Evolutionary conservation across 2,329 filamentous ascomycete species (phyloP), one percentile per base, ranked within the genome.

Genomic region (Aspergillus candidus): DNA sequence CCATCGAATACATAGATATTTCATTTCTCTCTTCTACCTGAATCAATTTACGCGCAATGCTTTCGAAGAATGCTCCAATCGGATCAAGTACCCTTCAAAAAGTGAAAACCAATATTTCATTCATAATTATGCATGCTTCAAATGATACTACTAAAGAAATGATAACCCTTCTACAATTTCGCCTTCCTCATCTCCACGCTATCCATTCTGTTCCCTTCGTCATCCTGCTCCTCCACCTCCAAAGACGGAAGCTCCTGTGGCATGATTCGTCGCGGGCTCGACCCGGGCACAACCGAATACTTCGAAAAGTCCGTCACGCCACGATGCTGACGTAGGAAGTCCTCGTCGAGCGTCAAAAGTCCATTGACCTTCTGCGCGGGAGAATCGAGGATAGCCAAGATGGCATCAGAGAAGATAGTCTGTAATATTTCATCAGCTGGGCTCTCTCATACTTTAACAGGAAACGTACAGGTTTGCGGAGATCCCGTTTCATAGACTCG

Each of bases 321-420:
- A 14, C 68, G 72, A 47, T 82, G 73, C 6, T 76, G 71, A 13
- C 84, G 73, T 27, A 94, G 70, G 52, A 89, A 93, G 59, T 94
- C 88, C 61, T 94, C 88, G 56, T 94, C 88, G 1, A 89, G 76
- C 46, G 83, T 74, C 4, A 91, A 69, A 35, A 79, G 67, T 0
- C 88, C 88, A 59, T 88, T 94, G 15, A 93, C 82, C 4, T 66
- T 63, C 1, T 69, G 50, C 0, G 79, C 67, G 0, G 83, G 79
- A 0, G 83, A 76, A 8, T 68, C 62, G 2, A 93, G 70, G 65
- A 94, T 84, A 1, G 77, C 84, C 1, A 91, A 65, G 13, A 94
- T 79, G 1, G 88, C 87, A 57, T 90, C 85, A 0, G 86, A 88
- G 67, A 87, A 94, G 49, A 94, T 84, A 5, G 77, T 80, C 48